Evolutionary conservation across 345 rosid genomes (phyloP).

Genomic region (Geranium brycei): DNA sequence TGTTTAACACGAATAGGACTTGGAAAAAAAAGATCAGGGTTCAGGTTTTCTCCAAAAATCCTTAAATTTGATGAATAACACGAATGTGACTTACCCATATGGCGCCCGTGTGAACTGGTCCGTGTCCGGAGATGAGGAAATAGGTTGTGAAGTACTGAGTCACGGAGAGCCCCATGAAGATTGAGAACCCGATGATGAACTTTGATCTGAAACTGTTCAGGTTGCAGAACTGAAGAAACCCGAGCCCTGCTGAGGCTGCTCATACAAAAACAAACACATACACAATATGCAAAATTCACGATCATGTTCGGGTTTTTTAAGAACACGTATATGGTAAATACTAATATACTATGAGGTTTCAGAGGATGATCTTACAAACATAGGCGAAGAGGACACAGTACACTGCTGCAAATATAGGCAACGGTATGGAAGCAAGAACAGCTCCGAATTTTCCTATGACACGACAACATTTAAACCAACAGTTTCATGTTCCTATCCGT

Average conservation of each 20-base stretch:
- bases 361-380: conserved; percentile 44
- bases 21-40: no score
- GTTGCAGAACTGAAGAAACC: conserved; percentile 75
- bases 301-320: no score
- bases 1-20: no score
- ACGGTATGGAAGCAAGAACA: conserved; percentile 73
- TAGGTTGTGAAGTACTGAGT: conserved; percentile 68
- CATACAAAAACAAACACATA: not conserved
- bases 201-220: conserved; percentile 76
- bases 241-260: conserved; percentile 79
- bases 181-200: conserved; percentile 68
- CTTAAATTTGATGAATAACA: not conserved
- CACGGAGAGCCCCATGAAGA: conserved; percentile 76
- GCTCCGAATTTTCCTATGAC: conserved; percentile 83
- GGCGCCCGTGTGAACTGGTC: conserved; percentile 55
- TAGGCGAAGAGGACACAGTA: conserved; percentile 77
- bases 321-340: no score
- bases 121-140: conserved; percentile 40
- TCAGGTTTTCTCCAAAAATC: no score
- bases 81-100: conserved; percentile 33
- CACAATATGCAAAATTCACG: no score
- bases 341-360: not conserved
- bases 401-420: conserved; percentile 70
- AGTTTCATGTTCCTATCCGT: no score
- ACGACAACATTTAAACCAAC: not conserved